A percentile compares a stretch with the other conserved stretches of the same genome.
Conservation (phyloP, 306 rosid genomes). For the Medicago lupulina region DNA sequence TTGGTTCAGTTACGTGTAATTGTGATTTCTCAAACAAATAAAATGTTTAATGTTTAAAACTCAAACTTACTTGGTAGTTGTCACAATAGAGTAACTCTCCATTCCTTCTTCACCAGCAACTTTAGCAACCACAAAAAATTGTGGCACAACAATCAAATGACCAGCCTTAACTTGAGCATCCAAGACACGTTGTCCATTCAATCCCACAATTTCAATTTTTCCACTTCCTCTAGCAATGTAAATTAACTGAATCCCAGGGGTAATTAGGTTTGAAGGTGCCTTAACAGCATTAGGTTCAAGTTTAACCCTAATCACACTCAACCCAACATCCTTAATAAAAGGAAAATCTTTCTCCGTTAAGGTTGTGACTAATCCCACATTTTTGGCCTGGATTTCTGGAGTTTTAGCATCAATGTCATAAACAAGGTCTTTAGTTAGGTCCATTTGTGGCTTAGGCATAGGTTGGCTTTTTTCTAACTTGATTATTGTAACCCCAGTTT, state of each 20-base stretch:
- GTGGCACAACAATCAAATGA: constrained; percentile 64
- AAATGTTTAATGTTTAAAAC: too few species aligned
- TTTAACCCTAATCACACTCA: constrained; percentile 52
- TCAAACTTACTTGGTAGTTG: not conserved
- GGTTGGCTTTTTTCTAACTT: constrained; percentile 38
- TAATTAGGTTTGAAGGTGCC: constrained; percentile 50
- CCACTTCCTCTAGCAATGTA: constrained; percentile 62
- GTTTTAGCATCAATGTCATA: constrained; percentile 45
- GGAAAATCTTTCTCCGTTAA: constrained; percentile 50
- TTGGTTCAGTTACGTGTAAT: not conserved
- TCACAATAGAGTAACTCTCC: constrained; percentile 53
- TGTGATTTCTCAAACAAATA: not conserved
- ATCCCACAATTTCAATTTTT: constrained; percentile 57
- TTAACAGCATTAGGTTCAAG: constrained; percentile 49
- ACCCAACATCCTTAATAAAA: constrained; percentile 53
- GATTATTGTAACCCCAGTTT: constrained; percentile 46
- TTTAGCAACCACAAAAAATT: constrained; percentile 51
- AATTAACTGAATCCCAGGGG: constrained; percentile 47
- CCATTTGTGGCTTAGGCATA: constrained; percentile 51
- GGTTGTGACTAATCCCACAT: constrained; percentile 44
- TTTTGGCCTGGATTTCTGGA: constrained; percentile 22
- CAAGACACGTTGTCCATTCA: constrained; percentile 47
- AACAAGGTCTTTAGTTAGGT: constrained; percentile 38
- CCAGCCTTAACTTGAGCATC: constrained; percentile 57
- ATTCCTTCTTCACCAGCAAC: constrained; percentile 61